Conservation (phyloP, 2,329 filamentous ascomycete genomes). For the Aspergillus fischeri region DNA sequence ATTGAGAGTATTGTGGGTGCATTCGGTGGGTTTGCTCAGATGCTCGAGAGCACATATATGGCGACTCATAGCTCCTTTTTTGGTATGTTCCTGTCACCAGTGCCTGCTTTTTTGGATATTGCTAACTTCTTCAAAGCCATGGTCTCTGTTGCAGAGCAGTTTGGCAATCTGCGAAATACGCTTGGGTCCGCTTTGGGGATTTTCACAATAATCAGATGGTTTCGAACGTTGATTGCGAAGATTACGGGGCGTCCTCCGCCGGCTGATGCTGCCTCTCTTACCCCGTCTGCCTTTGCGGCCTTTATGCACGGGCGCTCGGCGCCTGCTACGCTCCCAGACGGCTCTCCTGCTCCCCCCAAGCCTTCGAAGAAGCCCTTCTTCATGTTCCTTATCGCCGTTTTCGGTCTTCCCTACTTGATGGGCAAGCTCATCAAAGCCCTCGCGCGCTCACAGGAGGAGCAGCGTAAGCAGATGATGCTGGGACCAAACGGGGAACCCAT, state of each 20-base stretch:
- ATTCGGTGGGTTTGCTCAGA: conserved; percentile 96
- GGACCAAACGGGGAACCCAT: conserved; percentile 46
- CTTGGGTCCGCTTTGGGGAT: conserved; percentile 91
- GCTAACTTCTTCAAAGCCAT: conserved; percentile 60
- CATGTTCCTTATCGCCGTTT: conserved; percentile 91
- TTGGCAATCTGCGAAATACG: conserved; percentile 87
- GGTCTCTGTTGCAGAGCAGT: conserved; percentile 97
- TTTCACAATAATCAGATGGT: conserved; percentile 93
- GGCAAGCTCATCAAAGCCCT: conserved; percentile 87
- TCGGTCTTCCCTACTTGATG: conserved; percentile 95
- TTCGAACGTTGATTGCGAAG: conserved; percentile 85
- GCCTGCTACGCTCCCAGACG: conserved; percentile 56
- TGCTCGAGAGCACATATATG: conserved; percentile 99
- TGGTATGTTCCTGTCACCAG: conserved; percentile 54
- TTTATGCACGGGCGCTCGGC: conserved; percentile 67
- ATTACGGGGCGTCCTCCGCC: conserved; percentile 87
- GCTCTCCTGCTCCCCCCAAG: conserved; percentile 61
- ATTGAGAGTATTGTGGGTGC: conserved; percentile 95
- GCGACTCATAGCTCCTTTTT: conserved; percentile 98
- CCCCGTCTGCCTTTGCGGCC: conserved; percentile 81
- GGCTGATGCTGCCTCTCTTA: conserved; percentile 80
- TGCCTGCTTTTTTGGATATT: not conserved
- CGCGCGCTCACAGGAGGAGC: conserved; percentile 78
- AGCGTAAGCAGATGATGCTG: conserved; percentile 53
- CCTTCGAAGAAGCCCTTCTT: conserved; percentile 94